These are phyloP conservation scores for Linderniella brevidens DNA, from an alignment of 257 asterid species.

Conservation along the genomic window DNA sequence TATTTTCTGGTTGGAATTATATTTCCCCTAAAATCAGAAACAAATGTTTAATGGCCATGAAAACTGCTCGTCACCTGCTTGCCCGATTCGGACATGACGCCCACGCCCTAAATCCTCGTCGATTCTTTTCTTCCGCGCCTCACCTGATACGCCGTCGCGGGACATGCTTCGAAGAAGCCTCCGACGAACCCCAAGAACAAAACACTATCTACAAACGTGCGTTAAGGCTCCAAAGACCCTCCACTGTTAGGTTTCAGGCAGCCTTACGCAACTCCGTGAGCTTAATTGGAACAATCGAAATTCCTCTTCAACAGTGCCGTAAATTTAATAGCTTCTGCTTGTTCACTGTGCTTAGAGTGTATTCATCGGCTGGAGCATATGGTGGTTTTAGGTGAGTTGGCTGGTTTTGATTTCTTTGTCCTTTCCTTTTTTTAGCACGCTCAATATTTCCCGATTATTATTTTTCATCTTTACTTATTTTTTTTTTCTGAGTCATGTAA, in stretches of 20 bases:
- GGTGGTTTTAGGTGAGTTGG: conserved; percentile 22
- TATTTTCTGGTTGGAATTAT: too few species aligned
- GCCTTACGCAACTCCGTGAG: conserved; percentile 35
- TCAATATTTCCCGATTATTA: too few species aligned
- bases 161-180: conserved; percentile 13
- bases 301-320: conserved; percentile 10
- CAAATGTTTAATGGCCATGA: conserved; percentile 10
- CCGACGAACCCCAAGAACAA: conserved; percentile 16
- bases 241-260: conserved; percentile 17
- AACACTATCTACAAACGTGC: conserved; percentile 41
- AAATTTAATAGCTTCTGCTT: conserved; percentile 20
- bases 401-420: too few species aligned
- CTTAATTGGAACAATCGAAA: conserved; percentile 40
- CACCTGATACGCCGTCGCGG: conserved; percentile 13
- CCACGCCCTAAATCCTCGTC: conserved; percentile 10
- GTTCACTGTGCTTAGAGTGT: conserved; percentile 23
- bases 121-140: conserved; percentile 22
- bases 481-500: too few species aligned
- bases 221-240: conserved; percentile 48
- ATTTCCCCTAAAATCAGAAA: too few species aligned
- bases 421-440: too few species aligned
- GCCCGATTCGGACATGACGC: conserved; percentile 12
- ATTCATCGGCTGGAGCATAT: conserved; percentile 10
- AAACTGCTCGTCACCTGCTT: conserved; percentile 10
- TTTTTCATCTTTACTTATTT: too few species aligned